Conservation (phyloP, 495 filamentous ascomycete species). For the Zalerion maritima region DNA sequence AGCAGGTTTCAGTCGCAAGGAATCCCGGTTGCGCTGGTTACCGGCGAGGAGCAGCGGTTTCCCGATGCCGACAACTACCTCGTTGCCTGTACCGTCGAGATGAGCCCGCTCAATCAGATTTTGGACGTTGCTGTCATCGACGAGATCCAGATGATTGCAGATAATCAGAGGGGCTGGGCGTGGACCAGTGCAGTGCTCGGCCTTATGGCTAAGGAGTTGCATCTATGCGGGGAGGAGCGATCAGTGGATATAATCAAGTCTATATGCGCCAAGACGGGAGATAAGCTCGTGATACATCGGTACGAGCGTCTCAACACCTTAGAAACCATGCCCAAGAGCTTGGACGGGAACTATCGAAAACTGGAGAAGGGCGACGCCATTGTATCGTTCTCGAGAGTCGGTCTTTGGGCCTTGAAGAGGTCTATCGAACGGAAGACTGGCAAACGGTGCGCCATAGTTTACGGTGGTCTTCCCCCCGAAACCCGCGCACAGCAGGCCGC, state of each 20-base stretch:
- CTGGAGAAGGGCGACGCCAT: constrained; percentile 84
- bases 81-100: constrained; percentile 87
- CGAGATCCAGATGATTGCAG: constrained; percentile 95
- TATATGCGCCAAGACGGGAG: constrained; percentile 67
- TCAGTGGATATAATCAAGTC: constrained; percentile 65
- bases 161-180: constrained; percentile 73
- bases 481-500: constrained; percentile 79
- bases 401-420: constrained; percentile 64
- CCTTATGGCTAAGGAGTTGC: constrained; percentile 70
- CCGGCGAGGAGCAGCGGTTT: constrained; percentile 71
- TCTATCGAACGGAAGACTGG: constrained; percentile 65
- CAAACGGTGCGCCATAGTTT: constrained; percentile 76
- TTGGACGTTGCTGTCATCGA: constrained; percentile 93
- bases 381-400: constrained; percentile 67
- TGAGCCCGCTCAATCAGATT: constrained; percentile 56
- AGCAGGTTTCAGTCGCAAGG: constrained; percentile 64
- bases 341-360: constrained; percentile 45
- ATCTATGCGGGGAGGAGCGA: constrained; percentile 85
- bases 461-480: constrained; percentile 83
- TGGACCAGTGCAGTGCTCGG: constrained; percentile 93
- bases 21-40: constrained; percentile 63
- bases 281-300: constrained; percentile 61
- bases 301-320: constrained; percentile 77
- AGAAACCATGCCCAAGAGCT: constrained; percentile 42
- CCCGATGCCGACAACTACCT: constrained; percentile 38